These are phyloP conservation scores for Kingdonia uniflora DNA, from an alignment of 164 flowering plant genomes.

Conservation along the genomic window DNA sequence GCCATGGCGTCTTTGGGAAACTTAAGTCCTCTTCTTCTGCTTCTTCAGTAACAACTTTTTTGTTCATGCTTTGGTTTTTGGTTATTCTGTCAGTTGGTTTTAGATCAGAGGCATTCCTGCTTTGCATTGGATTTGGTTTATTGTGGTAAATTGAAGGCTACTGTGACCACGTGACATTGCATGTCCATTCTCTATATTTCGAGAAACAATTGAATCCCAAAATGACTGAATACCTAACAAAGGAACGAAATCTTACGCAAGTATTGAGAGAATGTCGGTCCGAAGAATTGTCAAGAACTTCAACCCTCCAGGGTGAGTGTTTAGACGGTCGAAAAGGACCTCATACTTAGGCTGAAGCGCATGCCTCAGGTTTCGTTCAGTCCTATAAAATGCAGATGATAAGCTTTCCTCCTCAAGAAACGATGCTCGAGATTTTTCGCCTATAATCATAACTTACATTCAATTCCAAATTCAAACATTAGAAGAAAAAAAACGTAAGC, in stretches of 20 bases:
- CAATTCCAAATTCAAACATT: neutral
- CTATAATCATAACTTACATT: slow-evolving; percentile 17
- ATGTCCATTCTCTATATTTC: too few species aligned
- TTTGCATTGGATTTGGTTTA: too few species aligned
- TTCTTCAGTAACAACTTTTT: too few species aligned
- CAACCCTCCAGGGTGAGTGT: slow-evolving; percentile 82
- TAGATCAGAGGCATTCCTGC: too few species aligned
- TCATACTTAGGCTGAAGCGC: slow-evolving; percentile 76
- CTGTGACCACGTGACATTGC: too few species aligned
- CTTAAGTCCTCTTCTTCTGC: too few species aligned
- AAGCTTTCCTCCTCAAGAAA: slow-evolving; percentile 36
- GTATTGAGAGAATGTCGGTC: slow-evolving; percentile 66
- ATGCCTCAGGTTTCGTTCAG: slow-evolving; percentile 69
- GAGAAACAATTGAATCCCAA: neutral
- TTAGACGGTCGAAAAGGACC: slow-evolving; percentile 72
- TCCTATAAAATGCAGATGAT: slow-evolving; percentile 59
- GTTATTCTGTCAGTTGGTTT: too few species aligned
- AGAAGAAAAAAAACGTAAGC: neutral
- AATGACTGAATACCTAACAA: neutral
- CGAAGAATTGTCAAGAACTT: slow-evolving; percentile 64
- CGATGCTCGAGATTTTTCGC: slow-evolving; percentile 26
- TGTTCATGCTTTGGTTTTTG: too few species aligned
- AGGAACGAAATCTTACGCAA: slow-evolving; percentile 31
- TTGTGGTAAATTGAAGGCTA: too few species aligned
- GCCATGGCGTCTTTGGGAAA: too few species aligned